phyloP scores from a whole-genome alignment of 176 grass and related monocot genomes.

The Carex littledalei region DNA sequence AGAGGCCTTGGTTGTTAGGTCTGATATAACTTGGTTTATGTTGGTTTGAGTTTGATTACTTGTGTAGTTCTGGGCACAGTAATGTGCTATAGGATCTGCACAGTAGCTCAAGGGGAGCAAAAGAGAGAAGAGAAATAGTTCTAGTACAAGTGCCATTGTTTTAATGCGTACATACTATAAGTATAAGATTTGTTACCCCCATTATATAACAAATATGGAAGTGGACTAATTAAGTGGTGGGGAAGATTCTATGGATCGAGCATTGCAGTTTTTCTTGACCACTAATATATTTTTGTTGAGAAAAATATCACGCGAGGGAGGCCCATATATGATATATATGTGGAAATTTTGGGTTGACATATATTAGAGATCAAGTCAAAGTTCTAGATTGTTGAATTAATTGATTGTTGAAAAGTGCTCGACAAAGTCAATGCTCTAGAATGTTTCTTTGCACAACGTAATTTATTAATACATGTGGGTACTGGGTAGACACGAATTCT shows the following conservation, averaged over 20 bases:
- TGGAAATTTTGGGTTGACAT: background rate
- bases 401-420: background rate
- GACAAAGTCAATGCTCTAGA: background rate
- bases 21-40: slow-evolving; percentile 37
- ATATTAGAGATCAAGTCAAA: background rate
- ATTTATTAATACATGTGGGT: background rate
- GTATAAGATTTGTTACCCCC: background rate
- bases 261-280: background rate
- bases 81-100: slow-evolving; percentile 41
- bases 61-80: slow-evolving; percentile 34
- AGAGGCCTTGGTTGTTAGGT: slow-evolving; percentile 34
- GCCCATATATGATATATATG: no score
- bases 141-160: slow-evolving; percentile 35
- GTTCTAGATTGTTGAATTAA: background rate
- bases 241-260: background rate
- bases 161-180: background rate
- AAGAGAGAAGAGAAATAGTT: slow-evolving; percentile 25
- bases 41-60: slow-evolving; percentile 23
- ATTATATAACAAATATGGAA: background rate
- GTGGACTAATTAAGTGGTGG: background rate
- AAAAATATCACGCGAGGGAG: no score
- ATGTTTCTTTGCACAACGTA: background rate
- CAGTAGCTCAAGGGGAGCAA: slow-evolving; percentile 6
- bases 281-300: background rate
- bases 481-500: background rate